Evolutionary conservation across 805 yeast species (phyloP), one percentile per base, ranked within the genome.

Genomic region (Metschnikowia noctiluminum): DNA sequence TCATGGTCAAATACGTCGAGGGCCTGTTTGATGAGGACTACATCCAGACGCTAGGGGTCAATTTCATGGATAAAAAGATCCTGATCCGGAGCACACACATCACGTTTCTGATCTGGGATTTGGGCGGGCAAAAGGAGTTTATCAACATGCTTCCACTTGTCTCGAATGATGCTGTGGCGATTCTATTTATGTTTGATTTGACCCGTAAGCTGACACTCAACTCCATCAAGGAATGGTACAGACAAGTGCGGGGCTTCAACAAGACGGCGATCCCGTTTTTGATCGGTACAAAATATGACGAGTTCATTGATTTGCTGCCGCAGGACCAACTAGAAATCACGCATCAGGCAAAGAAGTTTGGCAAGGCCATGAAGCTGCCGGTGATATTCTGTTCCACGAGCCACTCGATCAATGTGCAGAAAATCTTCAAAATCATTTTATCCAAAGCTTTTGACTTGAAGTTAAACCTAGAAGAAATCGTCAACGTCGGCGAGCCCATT

Each of bases 1-100:
- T 92, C 50, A 91, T 92, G 98, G 96, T 91, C 26, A 90, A 92
- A 63, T 92, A 91, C 63, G 97, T 92, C n/a, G 97, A 92, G 62
- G 95, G 95, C 46, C 81, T 87, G 32, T 92, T 87, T 64, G 96
- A 90, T 62, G 94, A 89, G 61, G 89, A 85, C 52, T 92, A 92
- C 63, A 89, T 91, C 43, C 97, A 90, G 66, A 92, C 99, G 0
- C 71, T 89, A 45, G 99, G 99, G 6, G 97, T 94, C 47, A 92
- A 92, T 63, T 91, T 89, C 66, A 85, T 94, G 88, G 97, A 94
- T 64, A 85, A 90, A 59, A 84, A 86, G 50, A 87, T 92, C 28
- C 84, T 82, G 51, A 84, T 92, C 46, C 82, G 90, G 48, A 84
- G 87, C 50, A 90, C 97, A 2, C 89, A 88, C 56, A 88, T 92